Base-by-base conservation (phyloP, 2,329 filamentous ascomycete genomes). In the Amphichorda felina region DNA sequence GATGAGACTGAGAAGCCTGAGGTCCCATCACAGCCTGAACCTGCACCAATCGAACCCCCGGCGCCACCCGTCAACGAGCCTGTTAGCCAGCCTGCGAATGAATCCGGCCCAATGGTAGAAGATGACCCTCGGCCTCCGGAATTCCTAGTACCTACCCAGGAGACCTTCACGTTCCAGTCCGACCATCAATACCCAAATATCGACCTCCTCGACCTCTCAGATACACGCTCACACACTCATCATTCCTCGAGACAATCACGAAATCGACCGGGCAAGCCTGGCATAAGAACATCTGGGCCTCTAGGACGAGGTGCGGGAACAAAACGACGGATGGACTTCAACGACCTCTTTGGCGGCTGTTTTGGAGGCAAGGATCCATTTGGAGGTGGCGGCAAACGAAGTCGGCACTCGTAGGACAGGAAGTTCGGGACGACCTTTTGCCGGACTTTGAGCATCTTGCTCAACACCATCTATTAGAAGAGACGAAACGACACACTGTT, bases 281-380 rank as follows among this genome's bases (percentile, higher is more conserved):
- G 26, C n/a, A 13, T 30, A 15, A 17, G 29, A 21, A 14, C n/a
- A 8, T n/a, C 37, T 8, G 47, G 54, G 43, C 64, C 70, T 33
- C 58, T 83, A 8, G 75, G 76, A 4, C 69, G 70, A 39, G 76
- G 74, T 6, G 73, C 79, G 8, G 82, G 82, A 2, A 69, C 75
- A 45, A 89, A 89, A 55, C 70, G 82, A 29, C 73, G 81, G 47
- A 69, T 84, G 45, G 80, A 82, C 46, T 71, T 83, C 47, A 73
- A 75, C 17, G 82, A 88, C 48, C 77, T 86, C 36, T 87, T 87
- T 50, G 81, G 85, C 7, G 73, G 75, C 36, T 75, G 73, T 43
- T 54, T 82, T 34, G 69, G 69, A 40, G 72, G 72, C 30, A 80
- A 79, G 49, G 79, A 84, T 41, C 53, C 64, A 24, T 69, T 70